These are phyloP conservation scores for Helenozyma rhizophorensis DNA, from an alignment of 805 yeast genomes.

Conservation along the genomic window DNA sequence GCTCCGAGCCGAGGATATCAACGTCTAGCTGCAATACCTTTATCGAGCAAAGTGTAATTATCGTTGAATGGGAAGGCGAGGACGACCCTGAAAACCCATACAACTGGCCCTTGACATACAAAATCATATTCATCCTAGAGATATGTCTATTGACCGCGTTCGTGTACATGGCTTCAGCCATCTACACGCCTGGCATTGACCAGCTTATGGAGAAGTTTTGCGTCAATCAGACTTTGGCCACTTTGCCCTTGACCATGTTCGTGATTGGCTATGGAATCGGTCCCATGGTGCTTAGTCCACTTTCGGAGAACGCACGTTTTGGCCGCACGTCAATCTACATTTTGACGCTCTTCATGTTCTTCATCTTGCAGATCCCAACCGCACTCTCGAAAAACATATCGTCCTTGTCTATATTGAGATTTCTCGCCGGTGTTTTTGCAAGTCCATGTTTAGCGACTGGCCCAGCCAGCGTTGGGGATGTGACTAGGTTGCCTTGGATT, in stretches of 20 bases:
- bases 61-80: slow-evolving; percentile 32
- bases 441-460: slow-evolving; percentile 58
- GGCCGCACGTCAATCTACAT: slow-evolving; percentile 52
- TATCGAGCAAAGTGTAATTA: slow-evolving; percentile 3
- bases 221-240: slow-evolving; percentile 40
- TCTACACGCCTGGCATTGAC: slow-evolving; percentile 49
- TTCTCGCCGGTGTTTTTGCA: slow-evolving; percentile 50
- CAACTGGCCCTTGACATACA: slow-evolving; percentile 49
- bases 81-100: slow-evolving; percentile 54
- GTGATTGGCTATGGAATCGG: slow-evolving; percentile 61
- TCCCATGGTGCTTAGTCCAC: slow-evolving; percentile 54
- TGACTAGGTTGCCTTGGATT: slow-evolving; percentile 35
- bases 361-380: slow-evolving; percentile 51
- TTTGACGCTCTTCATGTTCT: slow-evolving; percentile 41
- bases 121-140: slow-evolving; percentile 32
- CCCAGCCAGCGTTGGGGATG: slow-evolving; percentile 53
- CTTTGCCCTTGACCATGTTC: slow-evolving; percentile 49
- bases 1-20: neutral
- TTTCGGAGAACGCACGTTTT: slow-evolving; percentile 49
- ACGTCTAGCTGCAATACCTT: neutral
- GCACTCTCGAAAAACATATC: slow-evolving; percentile 48
- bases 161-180: slow-evolving; percentile 53
- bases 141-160: slow-evolving; percentile 44
- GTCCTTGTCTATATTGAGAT: slow-evolving; percentile 45
- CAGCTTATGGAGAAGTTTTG: slow-evolving; percentile 42